These are phyloP conservation scores for Colletotrichum ledebouriae DNA, from an alignment of 2,329 filamentous ascomycete species.

Conservation along the genomic window DNA sequence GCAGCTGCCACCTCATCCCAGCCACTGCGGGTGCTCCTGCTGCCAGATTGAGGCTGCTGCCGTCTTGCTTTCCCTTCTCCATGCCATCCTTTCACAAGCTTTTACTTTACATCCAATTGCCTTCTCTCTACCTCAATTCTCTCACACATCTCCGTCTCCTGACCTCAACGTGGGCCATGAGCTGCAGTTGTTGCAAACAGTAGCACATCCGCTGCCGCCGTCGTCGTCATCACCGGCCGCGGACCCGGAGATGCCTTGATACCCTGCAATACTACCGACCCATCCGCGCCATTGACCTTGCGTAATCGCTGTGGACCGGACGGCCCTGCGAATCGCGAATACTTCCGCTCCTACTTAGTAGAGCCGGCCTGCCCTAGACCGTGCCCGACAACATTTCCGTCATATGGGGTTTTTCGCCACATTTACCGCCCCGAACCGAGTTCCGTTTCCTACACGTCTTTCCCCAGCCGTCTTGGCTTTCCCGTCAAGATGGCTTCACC, in stretches of 20 bases:
- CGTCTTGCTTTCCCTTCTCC: not conserved
- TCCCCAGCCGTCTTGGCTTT: constrained; percentile 13
- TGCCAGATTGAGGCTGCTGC: constrained; percentile 1
- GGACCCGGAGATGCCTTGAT: constrained; percentile 26
- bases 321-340: constrained; percentile 24
- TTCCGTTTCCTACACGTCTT: not conserved
- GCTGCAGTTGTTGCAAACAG: constrained; percentile 1
- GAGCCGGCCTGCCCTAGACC: constrained; percentile 11
- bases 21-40: not conserved
- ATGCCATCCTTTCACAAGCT: not conserved
- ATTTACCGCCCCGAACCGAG: not conserved
- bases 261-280: constrained; percentile 20
- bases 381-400: not conserved
- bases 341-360: constrained; percentile 26
- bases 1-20: not conserved
- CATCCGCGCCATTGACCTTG: constrained; percentile 22
- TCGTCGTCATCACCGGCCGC: constrained; percentile 22
- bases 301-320: constrained; percentile 28
- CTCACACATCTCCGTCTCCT: not conserved
- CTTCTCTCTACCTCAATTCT: not conserved
- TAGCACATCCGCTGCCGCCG: constrained; percentile 16
- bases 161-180: constrained; percentile 14
- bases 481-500: constrained; percentile 31
- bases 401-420: not conserved
- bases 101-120: not conserved